A percentile compares a stretch with the other conserved stretches of the same genome.
phyloP scores from a whole-genome alignment of 768 basidiomycete species.

The Amanita exitialis region DNA sequence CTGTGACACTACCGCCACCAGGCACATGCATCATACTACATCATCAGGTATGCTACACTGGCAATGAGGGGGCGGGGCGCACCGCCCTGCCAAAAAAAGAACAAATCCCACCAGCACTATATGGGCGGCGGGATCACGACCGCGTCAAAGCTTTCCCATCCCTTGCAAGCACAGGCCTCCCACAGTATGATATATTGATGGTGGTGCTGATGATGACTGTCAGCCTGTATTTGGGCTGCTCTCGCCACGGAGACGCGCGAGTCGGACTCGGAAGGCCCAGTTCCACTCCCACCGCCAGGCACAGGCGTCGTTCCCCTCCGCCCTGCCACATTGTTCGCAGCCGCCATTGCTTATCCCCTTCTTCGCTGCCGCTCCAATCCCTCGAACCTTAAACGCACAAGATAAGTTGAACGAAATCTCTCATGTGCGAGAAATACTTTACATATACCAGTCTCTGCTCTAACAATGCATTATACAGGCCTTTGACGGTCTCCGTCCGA shows the following conservation, averaged over 20 bases:
- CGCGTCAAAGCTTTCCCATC: neutral
- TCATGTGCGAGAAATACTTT: neutral
- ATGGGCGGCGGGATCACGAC: neutral
- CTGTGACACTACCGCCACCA: too few relatives aligned
- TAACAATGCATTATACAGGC: neutral
- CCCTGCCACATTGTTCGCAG: constrained; percentile 32
- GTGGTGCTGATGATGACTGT: neutral
- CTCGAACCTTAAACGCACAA: neutral
- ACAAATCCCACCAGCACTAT: neutral
- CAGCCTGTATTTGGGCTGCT: constrained; percentile 1
- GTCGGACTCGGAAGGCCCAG: constrained; percentile 5
- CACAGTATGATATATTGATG: neutral
- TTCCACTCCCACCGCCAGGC: too few relatives aligned
- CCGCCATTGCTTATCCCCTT: constrained; percentile 45
- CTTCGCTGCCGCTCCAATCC: constrained; percentile 15
- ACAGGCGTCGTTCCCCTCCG: constrained; percentile 4
- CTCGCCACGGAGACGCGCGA: neutral
- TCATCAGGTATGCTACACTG: too few relatives aligned
- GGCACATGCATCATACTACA: too few relatives aligned
- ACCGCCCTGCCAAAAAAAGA: neutral
- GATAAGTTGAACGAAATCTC: neutral
- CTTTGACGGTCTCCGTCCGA: neutral
- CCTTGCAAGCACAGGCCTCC: neutral
- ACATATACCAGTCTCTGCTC: neutral
- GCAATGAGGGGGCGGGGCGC: neutral